These are phyloP conservation scores for Ophiostoma novo-ulmi DNA, from an alignment of 2,329 filamentous ascomycete genomes.

Conservation along the genomic window DNA sequence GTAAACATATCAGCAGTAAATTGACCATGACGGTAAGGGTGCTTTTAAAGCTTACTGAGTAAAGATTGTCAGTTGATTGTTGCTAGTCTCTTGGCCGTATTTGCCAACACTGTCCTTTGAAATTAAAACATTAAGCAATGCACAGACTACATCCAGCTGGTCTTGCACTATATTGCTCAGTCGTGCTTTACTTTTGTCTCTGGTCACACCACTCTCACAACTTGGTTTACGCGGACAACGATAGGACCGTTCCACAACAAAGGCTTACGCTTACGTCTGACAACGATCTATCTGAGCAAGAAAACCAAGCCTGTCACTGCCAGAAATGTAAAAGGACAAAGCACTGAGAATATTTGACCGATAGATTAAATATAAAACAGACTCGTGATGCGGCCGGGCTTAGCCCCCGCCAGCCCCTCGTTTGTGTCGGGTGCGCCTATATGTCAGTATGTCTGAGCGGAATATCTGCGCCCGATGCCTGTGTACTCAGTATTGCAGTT, in stretches of 20 bases:
- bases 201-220: not conserved
- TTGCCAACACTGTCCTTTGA: too few species aligned
- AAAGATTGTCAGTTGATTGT: not conserved
- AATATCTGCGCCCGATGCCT: not conserved
- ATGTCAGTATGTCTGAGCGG: not conserved
- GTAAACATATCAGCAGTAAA: not conserved
- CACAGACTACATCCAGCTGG: not conserved
- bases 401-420: slow-evolving; percentile 11
- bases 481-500: not conserved
- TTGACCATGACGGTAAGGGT: not conserved
- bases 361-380: not conserved
- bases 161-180: not conserved
- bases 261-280: too few species aligned
- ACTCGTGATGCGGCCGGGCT: not conserved
- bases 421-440: not conserved
- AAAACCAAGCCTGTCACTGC: too few species aligned
- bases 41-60: not conserved
- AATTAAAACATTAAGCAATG: too few species aligned
- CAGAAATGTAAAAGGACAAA: not conserved
- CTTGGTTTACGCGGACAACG: not conserved
- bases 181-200: not conserved
- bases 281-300: too few species aligned
- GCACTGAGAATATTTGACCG: not conserved
- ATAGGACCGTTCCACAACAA: too few species aligned
- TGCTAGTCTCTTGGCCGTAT: not conserved